Evolutionary conservation across 805 yeast genomes (phyloP).

Genomic region (Sungouiozyma ichnusensis): DNA sequence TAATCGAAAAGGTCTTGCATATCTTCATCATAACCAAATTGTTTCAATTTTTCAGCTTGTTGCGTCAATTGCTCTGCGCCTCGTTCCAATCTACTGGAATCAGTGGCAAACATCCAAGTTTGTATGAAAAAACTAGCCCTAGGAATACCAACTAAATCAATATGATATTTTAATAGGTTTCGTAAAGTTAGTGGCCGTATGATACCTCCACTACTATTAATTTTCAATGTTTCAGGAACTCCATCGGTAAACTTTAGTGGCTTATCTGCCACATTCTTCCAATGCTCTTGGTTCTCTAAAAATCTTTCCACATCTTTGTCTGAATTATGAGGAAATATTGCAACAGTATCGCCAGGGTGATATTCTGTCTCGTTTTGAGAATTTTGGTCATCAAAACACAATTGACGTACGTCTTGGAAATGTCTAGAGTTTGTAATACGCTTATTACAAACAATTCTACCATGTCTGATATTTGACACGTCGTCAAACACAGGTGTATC

Average conservation of each 20-base stretch:
- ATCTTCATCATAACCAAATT: conserved; percentile 62
- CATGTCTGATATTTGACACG: conserved; percentile 25
- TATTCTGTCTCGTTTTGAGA: conserved; percentile 27
- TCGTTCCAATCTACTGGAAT: conserved; percentile 24
- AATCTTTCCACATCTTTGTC: conserved; percentile 52
- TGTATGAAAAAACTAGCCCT: conserved; percentile 68
- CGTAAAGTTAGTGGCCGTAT: conserved; percentile 57
- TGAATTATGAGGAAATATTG: conserved; percentile 67
- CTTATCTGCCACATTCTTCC: conserved; percentile 63
- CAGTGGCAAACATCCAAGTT: conserved; percentile 66
- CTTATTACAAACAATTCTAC: conserved; percentile 38
- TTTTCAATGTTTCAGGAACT: conserved; percentile 25
- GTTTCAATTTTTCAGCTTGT: conserved; percentile 65
- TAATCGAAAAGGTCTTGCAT: conserved; percentile 79
- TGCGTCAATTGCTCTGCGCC: conserved; percentile 34
- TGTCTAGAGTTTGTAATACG: conserved; percentile 64
- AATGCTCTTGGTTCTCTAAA: conserved; percentile 52
- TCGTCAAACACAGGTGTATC: conserved; percentile 10
- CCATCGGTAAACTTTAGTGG: conserved; percentile 27
- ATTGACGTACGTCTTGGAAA: conserved; percentile 80
- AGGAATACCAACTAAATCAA: conserved; percentile 78
- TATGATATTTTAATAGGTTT: conserved; percentile 61
- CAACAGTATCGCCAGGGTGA: conserved; percentile 72
- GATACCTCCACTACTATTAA: conserved; percentile 43
- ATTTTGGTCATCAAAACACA: conserved; percentile 32